These are phyloP conservation scores for Trichoderma pleuroti DNA, from an alignment of 2,329 filamentous ascomycete species.

Conservation along the genomic window DNA sequence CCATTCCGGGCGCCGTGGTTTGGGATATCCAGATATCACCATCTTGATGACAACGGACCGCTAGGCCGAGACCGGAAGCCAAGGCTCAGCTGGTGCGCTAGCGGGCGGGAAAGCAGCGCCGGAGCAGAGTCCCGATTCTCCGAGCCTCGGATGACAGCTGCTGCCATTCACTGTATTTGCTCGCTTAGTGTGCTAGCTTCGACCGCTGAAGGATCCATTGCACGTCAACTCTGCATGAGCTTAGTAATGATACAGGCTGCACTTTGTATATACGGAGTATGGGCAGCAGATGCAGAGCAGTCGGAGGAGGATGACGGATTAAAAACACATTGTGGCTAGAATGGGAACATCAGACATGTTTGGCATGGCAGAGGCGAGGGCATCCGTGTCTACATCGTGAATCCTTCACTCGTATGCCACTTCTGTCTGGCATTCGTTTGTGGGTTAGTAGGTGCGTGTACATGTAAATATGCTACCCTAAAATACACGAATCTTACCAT, in stretches of 20 bases:
- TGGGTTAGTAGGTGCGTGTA: not conserved
- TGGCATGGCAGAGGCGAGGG: not conserved
- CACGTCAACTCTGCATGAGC: not conserved
- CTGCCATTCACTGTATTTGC: not conserved
- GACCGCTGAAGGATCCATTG: not conserved
- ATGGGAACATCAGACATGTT: not conserved
- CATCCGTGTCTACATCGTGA: not conserved
- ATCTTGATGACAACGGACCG: not conserved
- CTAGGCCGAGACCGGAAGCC: slow-evolving; percentile 33
- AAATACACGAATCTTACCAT: not conserved
- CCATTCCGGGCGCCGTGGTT: not conserved
- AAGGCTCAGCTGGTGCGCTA: slow-evolving; percentile 27
- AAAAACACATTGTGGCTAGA: too few relatives aligned
- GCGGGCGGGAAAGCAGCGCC: not conserved
- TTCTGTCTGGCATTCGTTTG: not conserved
- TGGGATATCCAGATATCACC: not conserved
- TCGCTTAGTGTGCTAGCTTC: not conserved
- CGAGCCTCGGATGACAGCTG: not conserved
- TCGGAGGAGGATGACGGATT: too few relatives aligned
- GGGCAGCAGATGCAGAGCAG: not conserved
- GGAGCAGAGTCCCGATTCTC: slow-evolving; percentile 3
- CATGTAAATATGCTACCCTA: not conserved
- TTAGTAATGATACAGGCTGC: not conserved
- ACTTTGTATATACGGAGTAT: not conserved
- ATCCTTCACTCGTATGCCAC: not conserved